phyloP scores from a whole-genome alignment of 495 filamentous ascomycete species.

The Xylaria intraflava region DNA sequence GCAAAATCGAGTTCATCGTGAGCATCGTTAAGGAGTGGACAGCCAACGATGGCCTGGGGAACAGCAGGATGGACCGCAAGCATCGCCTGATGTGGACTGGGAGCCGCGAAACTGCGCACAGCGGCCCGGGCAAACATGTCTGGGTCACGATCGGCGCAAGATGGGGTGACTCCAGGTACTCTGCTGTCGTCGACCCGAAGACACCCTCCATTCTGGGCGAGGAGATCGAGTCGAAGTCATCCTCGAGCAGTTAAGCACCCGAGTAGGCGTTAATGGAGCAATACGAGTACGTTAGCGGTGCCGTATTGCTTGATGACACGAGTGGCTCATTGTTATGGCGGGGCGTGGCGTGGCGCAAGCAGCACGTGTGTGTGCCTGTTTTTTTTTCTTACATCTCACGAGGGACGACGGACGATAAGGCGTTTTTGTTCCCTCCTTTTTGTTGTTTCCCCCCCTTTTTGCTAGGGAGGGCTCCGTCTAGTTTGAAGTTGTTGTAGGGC shows the following conservation, averaged over 20 bases:
- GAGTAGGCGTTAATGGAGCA: neutral
- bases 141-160: constrained; percentile 80
- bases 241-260: neutral
- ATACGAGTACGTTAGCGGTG: neutral
- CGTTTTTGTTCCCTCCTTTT: no score
- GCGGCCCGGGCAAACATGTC: constrained; percentile 58
- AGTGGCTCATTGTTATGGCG: neutral
- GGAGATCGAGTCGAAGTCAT: constrained; percentile 38
- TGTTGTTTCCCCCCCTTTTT: no score
- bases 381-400: constrained; percentile 7
- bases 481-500: neutral
- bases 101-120: constrained; percentile 54
- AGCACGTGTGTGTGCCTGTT: no score
- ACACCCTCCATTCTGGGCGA: constrained; percentile 38
- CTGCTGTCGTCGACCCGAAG: constrained; percentile 46
- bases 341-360: no score
- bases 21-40: constrained; percentile 67
- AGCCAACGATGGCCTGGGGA: constrained; percentile 62
- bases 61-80: constrained; percentile 43
- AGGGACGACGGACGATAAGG: constrained; percentile 7
- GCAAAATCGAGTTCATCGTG: constrained; percentile 70
- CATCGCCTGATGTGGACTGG: constrained; percentile 61
- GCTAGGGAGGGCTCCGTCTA: neutral
- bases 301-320: no score
- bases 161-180: constrained; percentile 57